Percentiles rank a stretch among this genome's conserved stretches.
phyloP scores from a whole-genome alignment of 2,329 filamentous ascomycete genomes.

The Fusarium pilosicola region DNA sequence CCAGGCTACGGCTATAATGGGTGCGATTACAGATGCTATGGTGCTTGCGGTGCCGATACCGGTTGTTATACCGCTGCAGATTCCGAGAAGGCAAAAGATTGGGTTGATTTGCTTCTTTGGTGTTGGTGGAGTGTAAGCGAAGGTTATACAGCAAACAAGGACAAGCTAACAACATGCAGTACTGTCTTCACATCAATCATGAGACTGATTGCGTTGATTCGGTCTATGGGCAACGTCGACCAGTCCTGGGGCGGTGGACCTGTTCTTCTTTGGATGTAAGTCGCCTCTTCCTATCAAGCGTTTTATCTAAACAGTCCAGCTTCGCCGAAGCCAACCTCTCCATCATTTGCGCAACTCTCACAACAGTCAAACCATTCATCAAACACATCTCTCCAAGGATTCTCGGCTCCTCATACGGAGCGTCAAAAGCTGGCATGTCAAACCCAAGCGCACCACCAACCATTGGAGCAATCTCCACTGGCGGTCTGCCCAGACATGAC shows the following conservation, averaged over 20 bases:
- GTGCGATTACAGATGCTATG: slow-evolving; percentile 9
- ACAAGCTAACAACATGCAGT: background rate
- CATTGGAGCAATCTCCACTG: slow-evolving; percentile 4
- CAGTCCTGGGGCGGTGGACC: slow-evolving; percentile 18
- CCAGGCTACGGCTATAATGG: slow-evolving; percentile 15
- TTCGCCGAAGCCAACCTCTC: slow-evolving; percentile 31
- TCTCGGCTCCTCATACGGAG: background rate
- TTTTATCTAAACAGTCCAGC: background rate
- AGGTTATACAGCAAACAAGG: accelerated
- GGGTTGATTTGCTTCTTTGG: slow-evolving; percentile 18
- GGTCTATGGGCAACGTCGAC: slow-evolving; percentile 4
- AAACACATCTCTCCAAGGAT: slow-evolving; percentile 25
- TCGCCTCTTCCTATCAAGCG: background rate
- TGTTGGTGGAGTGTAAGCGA: slow-evolving; percentile 5
- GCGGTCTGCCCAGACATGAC: background rate
- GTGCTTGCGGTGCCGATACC: slow-evolving; percentile 18
- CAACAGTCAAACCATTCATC: slow-evolving; percentile 26
- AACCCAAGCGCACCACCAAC: slow-evolving; percentile 20
- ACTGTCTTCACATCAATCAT: slow-evolving; percentile 29
- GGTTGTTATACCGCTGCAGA: slow-evolving; percentile 6
- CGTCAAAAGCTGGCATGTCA: slow-evolving; percentile 6
- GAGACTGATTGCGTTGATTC: slow-evolving; percentile 21
- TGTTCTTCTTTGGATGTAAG: slow-evolving; percentile 33
- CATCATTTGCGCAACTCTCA: slow-evolving; percentile 21
- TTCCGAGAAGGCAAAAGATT: slow-evolving; percentile 10